Evolutionary conservation across 1,284 basidiomycete species (phyloP).

Genomic region (Mycosarcoma maydis): DNA sequence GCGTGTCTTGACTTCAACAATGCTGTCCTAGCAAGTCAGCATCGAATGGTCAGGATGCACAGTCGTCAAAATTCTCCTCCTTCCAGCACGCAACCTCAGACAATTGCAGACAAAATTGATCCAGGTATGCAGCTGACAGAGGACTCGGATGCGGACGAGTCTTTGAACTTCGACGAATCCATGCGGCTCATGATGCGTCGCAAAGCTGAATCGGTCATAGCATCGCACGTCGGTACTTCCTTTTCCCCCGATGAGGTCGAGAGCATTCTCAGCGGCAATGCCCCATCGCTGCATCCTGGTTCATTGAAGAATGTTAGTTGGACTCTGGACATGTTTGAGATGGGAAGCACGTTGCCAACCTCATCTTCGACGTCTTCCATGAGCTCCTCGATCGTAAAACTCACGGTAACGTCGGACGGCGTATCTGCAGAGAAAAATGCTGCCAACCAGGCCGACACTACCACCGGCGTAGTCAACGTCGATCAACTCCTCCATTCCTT

Average conservation of each 20-base stretch:
- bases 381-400: not conserved
- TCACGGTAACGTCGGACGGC: not conserved
- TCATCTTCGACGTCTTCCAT: not conserved
- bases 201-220: conserved; percentile 26
- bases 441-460: not conserved
- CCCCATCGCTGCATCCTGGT: conserved; percentile 20
- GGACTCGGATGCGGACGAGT: conserved; percentile 14
- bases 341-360: conserved; percentile 10
- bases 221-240: conserved; percentile 10
- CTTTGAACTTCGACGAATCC: conserved; percentile 10
- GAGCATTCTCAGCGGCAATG: conserved; percentile 13
- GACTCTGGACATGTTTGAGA: conserved; percentile 30
- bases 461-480: conserved; percentile 11
- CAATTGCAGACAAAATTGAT: not conserved
- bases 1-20: not conserved
- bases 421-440: not conserved
- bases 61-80: not conserved
- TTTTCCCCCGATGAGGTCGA: conserved; percentile 9
- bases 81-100: not conserved
- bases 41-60: conserved; percentile 9
- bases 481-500: conserved; percentile 34
- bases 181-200: conserved; percentile 29
- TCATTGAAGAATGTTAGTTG: conserved; percentile 16
- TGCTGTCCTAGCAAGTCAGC: not conserved
- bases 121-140: conserved; percentile 10